phyloP scores from a whole-genome alignment of 108 stramenopile genomes.

The Chaetoceros tenuissimus region DNA sequence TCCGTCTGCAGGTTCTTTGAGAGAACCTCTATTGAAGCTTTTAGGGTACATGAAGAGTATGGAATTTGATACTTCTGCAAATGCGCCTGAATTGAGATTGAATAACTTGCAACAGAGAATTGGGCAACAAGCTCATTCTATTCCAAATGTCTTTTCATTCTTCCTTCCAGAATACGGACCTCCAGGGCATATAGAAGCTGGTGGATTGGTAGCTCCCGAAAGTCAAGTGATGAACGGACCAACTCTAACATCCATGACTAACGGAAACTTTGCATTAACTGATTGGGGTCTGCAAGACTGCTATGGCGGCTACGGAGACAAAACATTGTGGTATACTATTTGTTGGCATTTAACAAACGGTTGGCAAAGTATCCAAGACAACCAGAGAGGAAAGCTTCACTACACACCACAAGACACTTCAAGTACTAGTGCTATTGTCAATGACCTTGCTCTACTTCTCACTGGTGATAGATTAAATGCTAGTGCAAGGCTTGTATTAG shows the following conservation, averaged over 20 bases:
- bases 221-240: constrained; percentile 26
- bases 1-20: constrained; percentile 19
- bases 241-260: constrained; percentile 16
- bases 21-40: constrained; percentile 33
- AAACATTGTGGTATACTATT: too few species aligned
- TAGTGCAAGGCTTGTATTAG: constrained; percentile 15
- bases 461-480: constrained; percentile 3
- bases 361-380: too few species aligned
- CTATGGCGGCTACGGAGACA: constrained; percentile 26
- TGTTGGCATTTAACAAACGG: too few species aligned
- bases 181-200: constrained; percentile 9
- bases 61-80: constrained; percentile 8
- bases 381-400: constrained; percentile 1
- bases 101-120: constrained; percentile 28
- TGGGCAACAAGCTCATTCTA: constrained; percentile 28
- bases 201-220: constrained; percentile 25
- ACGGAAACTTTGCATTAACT: constrained; percentile 38
- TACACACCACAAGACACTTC: constrained; percentile 2
- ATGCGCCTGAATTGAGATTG: neutral
- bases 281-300: constrained; percentile 43
- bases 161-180: constrained; percentile 47
- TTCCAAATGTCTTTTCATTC: constrained; percentile 51
- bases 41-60: constrained; percentile 22
- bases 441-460: constrained; percentile 13
- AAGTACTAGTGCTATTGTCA: neutral